Percentiles rank a stretch among this genome's conserved stretches.
Conservation (phyloP, 495 filamentous ascomycete genomes). For the Articulospora tetracladia region DNA sequence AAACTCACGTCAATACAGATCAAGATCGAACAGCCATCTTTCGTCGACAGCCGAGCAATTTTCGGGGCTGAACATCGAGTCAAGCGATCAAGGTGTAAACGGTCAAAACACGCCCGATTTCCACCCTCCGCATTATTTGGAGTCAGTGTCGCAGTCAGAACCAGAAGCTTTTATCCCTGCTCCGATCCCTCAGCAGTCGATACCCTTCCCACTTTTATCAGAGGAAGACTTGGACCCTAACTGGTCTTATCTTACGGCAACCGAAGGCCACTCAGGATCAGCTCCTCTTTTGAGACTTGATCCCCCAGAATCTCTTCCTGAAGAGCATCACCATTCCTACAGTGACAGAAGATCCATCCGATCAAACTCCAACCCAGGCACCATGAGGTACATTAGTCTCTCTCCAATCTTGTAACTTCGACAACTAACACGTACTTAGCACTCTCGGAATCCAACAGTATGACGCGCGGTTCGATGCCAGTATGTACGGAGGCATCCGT, state of each 20-base stretch:
- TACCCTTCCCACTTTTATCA: conserved; percentile 22
- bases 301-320: conserved; percentile 12
- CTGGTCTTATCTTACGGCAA: conserved; percentile 20
- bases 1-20: conserved; percentile 28
- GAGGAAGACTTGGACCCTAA: conserved; percentile 19
- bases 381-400: conserved; percentile 21
- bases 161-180: conserved; percentile 8
- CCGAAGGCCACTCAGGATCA: conserved; percentile 14
- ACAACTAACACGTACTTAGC: conserved; percentile 12
- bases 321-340: conserved; percentile 1
- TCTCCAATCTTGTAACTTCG: background rate
- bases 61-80: conserved; percentile 19
- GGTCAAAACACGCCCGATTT: background rate
- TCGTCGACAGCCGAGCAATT: conserved; percentile 21
- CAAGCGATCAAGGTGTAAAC: conserved; percentile 2
- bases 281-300: conserved; percentile 22
- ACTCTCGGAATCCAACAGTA: conserved; percentile 27
- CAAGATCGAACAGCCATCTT: conserved; percentile 24
- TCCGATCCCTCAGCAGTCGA: conserved; percentile 15
- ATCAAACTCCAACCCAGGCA: conserved; percentile 23
- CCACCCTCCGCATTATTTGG: conserved; percentile 2
- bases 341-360: conserved; percentile 10
- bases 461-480: conserved; percentile 21
- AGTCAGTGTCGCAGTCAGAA: conserved; percentile 13
- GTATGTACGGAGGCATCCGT: conserved; percentile 17